phyloP scores from a whole-genome alignment of 352 stramenopile genomes.

The Globisporangium lucens region DNA sequence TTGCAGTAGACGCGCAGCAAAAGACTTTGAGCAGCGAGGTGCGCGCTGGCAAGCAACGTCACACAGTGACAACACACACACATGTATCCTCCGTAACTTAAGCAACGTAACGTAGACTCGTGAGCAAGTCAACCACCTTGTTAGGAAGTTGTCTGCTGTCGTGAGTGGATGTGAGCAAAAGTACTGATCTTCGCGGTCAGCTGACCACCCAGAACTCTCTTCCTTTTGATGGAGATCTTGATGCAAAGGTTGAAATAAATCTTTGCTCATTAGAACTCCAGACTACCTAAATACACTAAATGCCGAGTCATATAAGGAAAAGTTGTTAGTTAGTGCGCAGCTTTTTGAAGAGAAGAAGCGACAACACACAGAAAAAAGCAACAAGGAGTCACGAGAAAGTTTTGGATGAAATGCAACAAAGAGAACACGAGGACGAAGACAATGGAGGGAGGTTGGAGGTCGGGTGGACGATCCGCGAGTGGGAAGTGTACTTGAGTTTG shows the following conservation, averaged over 20 bases:
- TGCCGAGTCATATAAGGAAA: too few species aligned
- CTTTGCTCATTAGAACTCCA: too few species aligned
- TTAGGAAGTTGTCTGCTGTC: not conserved
- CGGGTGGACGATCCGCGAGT: not conserved
- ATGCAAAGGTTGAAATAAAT: not conserved
- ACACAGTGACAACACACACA: too few species aligned
- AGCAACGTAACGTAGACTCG: not conserved
- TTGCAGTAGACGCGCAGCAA: not conserved
- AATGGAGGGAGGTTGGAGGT: not conserved
- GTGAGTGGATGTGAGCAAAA: not conserved
- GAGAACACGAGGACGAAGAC: not conserved
- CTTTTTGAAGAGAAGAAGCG: constrained; percentile 23
- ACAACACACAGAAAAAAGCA: constrained; percentile 12
- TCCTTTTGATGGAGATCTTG: not conserved
- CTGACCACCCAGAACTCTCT: not conserved
- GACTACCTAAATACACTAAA: too few species aligned
- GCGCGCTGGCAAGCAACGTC: not conserved
- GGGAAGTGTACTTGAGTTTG: constrained; percentile 15
- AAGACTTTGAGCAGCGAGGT: not conserved
- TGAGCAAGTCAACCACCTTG: not conserved
- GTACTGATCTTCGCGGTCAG: not conserved
- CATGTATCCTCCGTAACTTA: constrained; percentile 9
- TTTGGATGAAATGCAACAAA: too few species aligned
- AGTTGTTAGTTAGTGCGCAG: too few species aligned
- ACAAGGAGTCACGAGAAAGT: not conserved